Evolutionary conservation across 306 rosid genomes (phyloP).

Genomic region (Ceratonia siliqua): DNA sequence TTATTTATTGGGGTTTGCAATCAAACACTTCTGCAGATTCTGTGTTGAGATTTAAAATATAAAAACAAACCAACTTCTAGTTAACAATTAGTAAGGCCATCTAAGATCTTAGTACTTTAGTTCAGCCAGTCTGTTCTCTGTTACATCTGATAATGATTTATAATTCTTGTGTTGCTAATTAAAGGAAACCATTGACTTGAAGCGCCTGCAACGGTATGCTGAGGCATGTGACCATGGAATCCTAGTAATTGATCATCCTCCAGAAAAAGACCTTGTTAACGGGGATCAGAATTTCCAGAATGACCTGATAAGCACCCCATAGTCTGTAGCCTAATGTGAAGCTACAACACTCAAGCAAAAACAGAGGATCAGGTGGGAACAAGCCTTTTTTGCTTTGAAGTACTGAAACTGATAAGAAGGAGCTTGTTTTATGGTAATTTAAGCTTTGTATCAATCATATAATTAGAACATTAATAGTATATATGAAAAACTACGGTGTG

Average conservation of each 20-base stretch:
- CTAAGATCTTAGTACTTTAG: conserved; percentile 20
- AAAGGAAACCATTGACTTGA: conserved; percentile 29
- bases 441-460: neutral
- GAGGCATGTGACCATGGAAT: conserved; percentile 45
- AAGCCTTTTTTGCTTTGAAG: neutral
- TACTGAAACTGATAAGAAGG: neutral
- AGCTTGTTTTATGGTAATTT: neutral
- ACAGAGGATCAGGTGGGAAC: neutral
- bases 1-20: neutral
- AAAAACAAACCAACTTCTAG: neutral
- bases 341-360: neutral
- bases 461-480: neutral
- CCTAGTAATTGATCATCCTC: conserved; percentile 3
- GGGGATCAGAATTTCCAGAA: neutral
- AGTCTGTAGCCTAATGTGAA: neutral
- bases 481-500: neutral
- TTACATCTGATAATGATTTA: conserved; percentile 20
- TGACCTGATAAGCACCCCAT: too few species aligned
- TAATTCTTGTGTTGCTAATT: conserved; percentile 31
- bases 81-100: neutral
- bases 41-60: conserved; percentile 21
- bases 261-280: neutral
- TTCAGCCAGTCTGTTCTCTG: conserved; percentile 29
- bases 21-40: conserved; percentile 26
- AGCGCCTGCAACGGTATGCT: conserved; percentile 39